A percentile compares a stretch with the other conserved stretches of the same genome.
These are phyloP conservation scores for Aureobasidium sp. DNA, from an alignment of 2,329 filamentous ascomycete species.

Conservation along the genomic window DNA sequence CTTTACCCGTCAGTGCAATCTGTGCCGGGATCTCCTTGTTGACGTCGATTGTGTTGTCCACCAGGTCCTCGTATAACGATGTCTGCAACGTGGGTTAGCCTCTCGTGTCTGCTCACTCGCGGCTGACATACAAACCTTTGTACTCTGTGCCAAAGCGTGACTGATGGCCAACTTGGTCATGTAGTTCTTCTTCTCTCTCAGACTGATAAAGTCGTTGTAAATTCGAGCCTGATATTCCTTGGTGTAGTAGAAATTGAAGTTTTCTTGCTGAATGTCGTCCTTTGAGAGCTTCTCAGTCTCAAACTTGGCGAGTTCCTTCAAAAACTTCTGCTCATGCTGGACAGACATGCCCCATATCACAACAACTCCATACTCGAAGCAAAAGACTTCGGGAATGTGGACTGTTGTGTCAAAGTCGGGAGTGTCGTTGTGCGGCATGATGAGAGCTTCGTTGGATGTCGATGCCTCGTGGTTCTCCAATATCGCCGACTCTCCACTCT, in stretches of 20 bases:
- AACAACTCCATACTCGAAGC: slow-evolving; percentile 95
- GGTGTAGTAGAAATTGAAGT: slow-evolving; percentile 99
- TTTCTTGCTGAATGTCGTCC: slow-evolving; percentile 88
- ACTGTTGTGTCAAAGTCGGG: slow-evolving; percentile 78
- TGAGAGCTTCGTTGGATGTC: slow-evolving; percentile 22
- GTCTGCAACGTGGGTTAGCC: slow-evolving; percentile 46
- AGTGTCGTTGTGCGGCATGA: slow-evolving; percentile 25
- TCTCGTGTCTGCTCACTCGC: neutral
- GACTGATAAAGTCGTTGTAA: slow-evolving; percentile 97
- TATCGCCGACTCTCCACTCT: slow-evolving; percentile 8
- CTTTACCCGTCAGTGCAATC: slow-evolving; percentile 86
- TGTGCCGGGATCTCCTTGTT: slow-evolving; percentile 90
- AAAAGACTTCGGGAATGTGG: slow-evolving; percentile 87
- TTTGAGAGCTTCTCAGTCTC: slow-evolving; percentile 80
- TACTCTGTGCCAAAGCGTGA: slow-evolving; percentile 88
- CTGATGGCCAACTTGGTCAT: slow-evolving; percentile 98
- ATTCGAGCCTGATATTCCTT: slow-evolving; percentile 95
- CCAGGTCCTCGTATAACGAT: slow-evolving; percentile 89
- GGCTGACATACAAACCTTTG: slow-evolving; percentile 53
- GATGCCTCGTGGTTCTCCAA: slow-evolving; percentile 13
- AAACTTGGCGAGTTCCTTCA: slow-evolving; percentile 91
- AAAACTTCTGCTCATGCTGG: slow-evolving; percentile 79
- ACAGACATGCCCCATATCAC: slow-evolving; percentile 97
- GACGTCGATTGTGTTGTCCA: slow-evolving; percentile 84
- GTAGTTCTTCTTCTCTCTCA: slow-evolving; percentile 90